Evolutionary conservation across 805 yeast genomes (phyloP), one percentile per base, ranked within the genome.

Genomic region (Priceomyces carsonii): DNA sequence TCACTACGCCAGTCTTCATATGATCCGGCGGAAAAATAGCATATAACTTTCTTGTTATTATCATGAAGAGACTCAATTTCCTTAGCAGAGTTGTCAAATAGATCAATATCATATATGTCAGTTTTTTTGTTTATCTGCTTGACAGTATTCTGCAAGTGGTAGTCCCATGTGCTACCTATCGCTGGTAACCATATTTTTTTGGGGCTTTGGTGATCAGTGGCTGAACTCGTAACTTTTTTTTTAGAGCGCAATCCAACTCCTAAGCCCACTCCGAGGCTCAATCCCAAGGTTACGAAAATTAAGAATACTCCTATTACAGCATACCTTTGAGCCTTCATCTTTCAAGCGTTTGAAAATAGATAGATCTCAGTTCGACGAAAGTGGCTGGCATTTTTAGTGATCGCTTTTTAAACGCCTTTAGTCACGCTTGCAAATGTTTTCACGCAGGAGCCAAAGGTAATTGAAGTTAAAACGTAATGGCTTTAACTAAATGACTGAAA

Each of bases 1-100:
- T 57, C 63, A 9, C 38, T 34, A 14, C 61, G 39, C 60, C 59
- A 55, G 36, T 54, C 35, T 32, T 57, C 63, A 35, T 50, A 55
- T 21, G 52, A 49, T 2, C 63, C 62, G 2, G 60, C 62, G 2
- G 60, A 54, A 27, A 57, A 55, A 35, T 57, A 57, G 35, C 63
- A 57, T 5, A 57, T 50, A 10, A 57, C 61, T 30, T 42, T 42
- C 13, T 47, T 43, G 3, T 47, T 48, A 6, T 34, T 35, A 3
- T 35, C 16, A 9, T 55, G 60, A 8, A 57, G 41, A 3, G 28
- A 18, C 2, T 40, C 26, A 13, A 57, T 51, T 2, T 32, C 20
- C 8, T 29, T 8, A 8, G 18, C 32, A 4, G 36, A 31, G 18
- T 25, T 40, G 20, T 48, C 55, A 31, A 53, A 57, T 15, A 57